Conservation (phyloP, 2,329 filamentous ascomycete genomes). For the Tolypocladium nubicola region DNA sequence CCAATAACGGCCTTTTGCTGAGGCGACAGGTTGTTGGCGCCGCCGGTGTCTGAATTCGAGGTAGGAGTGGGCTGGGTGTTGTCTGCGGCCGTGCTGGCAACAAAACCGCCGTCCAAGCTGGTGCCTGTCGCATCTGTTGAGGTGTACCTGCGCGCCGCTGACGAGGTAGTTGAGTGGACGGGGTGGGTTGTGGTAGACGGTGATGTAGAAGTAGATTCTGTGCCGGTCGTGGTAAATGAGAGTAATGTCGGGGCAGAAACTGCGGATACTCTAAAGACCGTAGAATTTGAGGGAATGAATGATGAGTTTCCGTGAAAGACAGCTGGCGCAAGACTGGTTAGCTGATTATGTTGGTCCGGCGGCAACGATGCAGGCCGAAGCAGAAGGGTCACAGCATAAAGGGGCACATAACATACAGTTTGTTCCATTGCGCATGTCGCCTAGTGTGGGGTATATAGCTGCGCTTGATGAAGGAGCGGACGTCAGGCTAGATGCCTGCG, state of each 20-base stretch:
- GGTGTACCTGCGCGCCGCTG: not conserved
- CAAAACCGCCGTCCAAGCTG: not conserved
- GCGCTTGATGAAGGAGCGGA: constrained; percentile 4
- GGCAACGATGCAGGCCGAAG: not conserved
- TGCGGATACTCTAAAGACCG: not conserved
- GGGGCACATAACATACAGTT: constrained; percentile 7
- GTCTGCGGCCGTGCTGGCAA: not conserved
- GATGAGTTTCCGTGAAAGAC: constrained; percentile 3
- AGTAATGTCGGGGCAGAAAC: not conserved
- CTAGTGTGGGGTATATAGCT: constrained; percentile 5
- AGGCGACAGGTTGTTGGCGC: constrained; percentile 14
- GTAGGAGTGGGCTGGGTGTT: constrained; percentile 8
- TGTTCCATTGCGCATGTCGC: constrained; percentile 12
- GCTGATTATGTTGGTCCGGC: not conserved
- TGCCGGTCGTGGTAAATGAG: not conserved
- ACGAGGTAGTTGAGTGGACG: not conserved
- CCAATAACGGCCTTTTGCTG: constrained; percentile 37
- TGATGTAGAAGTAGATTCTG: not conserved
- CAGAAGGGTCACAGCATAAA: not conserved
- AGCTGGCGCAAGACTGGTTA: not conserved
- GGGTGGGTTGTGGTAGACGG: not conserved
- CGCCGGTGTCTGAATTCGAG: constrained; percentile 9
- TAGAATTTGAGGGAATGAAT: constrained; percentile 1
- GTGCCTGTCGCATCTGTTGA: not conserved
- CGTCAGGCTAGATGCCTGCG: constrained; percentile 1